Percentiles rank a stretch among this genome's conserved stretches.
These are phyloP conservation scores for Hyaloperonospora arabidopsidis DNA, from an alignment of 352 stramenopile species.

Conservation along the genomic window DNA sequence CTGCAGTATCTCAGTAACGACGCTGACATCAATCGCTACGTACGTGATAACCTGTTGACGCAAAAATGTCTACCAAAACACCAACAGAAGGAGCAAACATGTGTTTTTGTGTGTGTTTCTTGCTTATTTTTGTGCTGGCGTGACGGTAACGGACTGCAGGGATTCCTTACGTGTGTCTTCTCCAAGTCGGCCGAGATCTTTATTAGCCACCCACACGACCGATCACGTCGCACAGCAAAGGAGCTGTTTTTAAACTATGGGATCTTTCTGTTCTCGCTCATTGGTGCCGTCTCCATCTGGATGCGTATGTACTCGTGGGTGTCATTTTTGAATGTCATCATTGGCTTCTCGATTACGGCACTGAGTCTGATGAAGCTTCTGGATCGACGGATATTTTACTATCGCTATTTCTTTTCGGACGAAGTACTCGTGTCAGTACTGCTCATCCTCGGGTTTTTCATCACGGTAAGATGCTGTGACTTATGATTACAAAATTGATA, in stretches of 20 bases:
- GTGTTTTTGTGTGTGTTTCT: no score
- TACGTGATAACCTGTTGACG: constrained; percentile 11
- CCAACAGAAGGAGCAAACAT: no score
- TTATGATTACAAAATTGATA: background rate
- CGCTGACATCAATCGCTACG: constrained; percentile 59
- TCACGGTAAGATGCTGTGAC: constrained; percentile 38
- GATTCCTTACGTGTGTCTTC: constrained; percentile 73
- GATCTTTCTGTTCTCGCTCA: constrained; percentile 79
- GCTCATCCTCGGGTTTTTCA: constrained; percentile 79
- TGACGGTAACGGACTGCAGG: constrained; percentile 27
- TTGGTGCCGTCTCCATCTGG: constrained; percentile 80
- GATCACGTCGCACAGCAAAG: constrained; percentile 56
- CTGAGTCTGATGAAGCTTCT: constrained; percentile 74
- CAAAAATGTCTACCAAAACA: no score
- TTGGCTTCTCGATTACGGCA: constrained; percentile 56
- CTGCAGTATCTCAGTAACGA: constrained; percentile 82
- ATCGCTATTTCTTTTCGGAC: constrained; percentile 84
- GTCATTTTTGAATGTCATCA: constrained; percentile 65
- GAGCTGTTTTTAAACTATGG: constrained; percentile 85
- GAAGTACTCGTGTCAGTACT: constrained; percentile 76
- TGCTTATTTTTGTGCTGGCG: background rate
- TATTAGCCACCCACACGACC: constrained; percentile 58
- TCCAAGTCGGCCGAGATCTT: constrained; percentile 74
- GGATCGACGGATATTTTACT: constrained; percentile 83
- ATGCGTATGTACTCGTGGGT: constrained; percentile 78